Evolutionary conservation across 768 basidiomycete genomes (phyloP).

Genomic region (Clavaria fumosa): DNA sequence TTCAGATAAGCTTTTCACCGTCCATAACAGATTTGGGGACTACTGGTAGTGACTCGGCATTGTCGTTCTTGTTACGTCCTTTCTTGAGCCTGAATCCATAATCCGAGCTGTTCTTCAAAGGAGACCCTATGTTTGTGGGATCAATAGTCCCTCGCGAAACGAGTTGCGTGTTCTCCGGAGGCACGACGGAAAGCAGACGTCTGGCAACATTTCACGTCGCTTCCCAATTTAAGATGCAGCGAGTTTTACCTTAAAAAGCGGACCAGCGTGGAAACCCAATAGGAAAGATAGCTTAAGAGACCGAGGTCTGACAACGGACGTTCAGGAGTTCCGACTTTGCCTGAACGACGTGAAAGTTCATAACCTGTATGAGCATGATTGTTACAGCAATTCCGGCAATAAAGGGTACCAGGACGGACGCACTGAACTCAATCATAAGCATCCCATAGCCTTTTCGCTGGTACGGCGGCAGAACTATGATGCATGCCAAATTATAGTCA

Average conservation of each 20-base stretch:
- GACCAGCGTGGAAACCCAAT: constrained; percentile 74
- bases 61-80: constrained; percentile 52
- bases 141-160: too few species aligned
- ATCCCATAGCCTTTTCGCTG: constrained; percentile 85
- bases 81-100: constrained; percentile 24
- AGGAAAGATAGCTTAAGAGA: constrained; percentile 75
- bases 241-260: constrained; percentile 60
- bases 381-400: not conserved
- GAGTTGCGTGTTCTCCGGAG: constrained; percentile 33
- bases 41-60: too few species aligned
- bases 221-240: constrained; percentile 1
- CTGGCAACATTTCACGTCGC: constrained; percentile 12
- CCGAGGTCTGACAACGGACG: constrained; percentile 91
- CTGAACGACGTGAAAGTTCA: constrained; percentile 67
- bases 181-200: constrained; percentile 46
- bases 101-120: constrained; percentile 19
- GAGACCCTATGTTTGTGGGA: too few species aligned
- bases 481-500: constrained; percentile 94
- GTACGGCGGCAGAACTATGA: constrained; percentile 87
- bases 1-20: too few species aligned
- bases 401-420: constrained; percentile 15
- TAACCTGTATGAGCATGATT: constrained; percentile 58
- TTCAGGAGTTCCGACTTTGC: constrained; percentile 84
- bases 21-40: too few species aligned
- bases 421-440: constrained; percentile 97